Evolutionary conservation across 192 early-diverging fungal genomes (phyloP).

Genomic region (Linnemannia hyalina): DNA sequence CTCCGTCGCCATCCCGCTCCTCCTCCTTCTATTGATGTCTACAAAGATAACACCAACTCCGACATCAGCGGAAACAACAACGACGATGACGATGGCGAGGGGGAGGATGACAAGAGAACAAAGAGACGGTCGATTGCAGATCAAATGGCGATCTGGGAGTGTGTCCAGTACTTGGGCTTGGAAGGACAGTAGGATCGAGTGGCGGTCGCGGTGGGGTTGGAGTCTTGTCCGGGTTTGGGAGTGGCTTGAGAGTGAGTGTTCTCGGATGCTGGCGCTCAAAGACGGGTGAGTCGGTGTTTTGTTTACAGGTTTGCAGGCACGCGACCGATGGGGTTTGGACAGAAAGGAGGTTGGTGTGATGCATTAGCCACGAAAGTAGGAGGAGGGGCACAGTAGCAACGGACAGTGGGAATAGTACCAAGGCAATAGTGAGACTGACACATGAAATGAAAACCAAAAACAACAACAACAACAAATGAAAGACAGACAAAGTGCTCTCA

Average conservation of each 20-base stretch:
- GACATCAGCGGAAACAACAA: neutral
- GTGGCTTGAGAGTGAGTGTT: neutral
- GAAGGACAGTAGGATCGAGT: neutral
- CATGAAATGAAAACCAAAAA: neutral
- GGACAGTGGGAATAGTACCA: no score
- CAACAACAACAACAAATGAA: neutral
- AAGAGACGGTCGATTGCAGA: neutral
- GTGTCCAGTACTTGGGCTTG: neutral
- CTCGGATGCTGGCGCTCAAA: neutral
- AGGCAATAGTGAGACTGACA: no score
- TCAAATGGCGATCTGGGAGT: neutral
- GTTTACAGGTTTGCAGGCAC: no score
- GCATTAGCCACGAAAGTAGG: no score
- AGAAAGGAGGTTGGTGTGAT: no score
- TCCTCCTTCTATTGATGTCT: no score
- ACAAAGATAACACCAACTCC: neutral
- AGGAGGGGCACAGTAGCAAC: no score
- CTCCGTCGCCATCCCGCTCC: no score
- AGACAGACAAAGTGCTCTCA: no score
- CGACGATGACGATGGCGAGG: neutral
- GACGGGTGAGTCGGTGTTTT: neutral
- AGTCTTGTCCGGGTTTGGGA: neutral
- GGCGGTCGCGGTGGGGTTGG: neutral
- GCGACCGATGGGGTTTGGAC: no score
- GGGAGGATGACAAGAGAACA: neutral